Conservation (phyloP, 441 rosid genomes). For the Heliophila coronopifolia region DNA sequence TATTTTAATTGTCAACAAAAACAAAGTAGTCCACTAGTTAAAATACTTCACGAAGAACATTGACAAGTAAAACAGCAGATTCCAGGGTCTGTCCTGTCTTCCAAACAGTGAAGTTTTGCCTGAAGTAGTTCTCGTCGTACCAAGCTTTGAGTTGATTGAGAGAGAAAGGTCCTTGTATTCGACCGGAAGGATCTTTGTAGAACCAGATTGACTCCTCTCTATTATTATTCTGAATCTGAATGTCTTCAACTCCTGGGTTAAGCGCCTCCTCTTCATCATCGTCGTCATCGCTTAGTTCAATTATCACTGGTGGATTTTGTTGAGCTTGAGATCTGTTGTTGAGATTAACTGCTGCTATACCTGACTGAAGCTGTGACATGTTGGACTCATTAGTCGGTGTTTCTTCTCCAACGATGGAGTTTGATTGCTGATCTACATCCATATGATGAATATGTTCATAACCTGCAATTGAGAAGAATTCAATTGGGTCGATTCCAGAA, state of each 20-base stretch:
- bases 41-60: constrained; percentile 30
- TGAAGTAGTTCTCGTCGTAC: constrained; percentile 50
- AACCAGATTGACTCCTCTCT: constrained; percentile 41
- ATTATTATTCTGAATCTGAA: constrained; percentile 14
- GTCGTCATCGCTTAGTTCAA: constrained; percentile 54
- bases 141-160: constrained; percentile 49
- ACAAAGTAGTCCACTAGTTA: neutral
- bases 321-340: constrained; percentile 17
- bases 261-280: constrained; percentile 29
- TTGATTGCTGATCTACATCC: constrained; percentile 27
- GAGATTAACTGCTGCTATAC: neutral
- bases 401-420: constrained; percentile 5
- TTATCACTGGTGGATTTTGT: constrained; percentile 32
- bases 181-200: constrained; percentile 65
- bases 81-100: constrained; percentile 40
- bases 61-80: constrained; percentile 40
- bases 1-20: too few relatives aligned
- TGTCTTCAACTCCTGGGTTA: constrained; percentile 18
- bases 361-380: constrained; percentile 6
- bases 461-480: constrained; percentile 29
- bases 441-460: constrained; percentile 17
- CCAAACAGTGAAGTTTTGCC: constrained; percentile 66
- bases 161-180: constrained; percentile 62
- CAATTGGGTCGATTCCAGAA: neutral
- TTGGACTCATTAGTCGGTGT: constrained; percentile 4